Evolutionary conservation across 2,329 filamentous ascomycete genomes (phyloP).

Genomic region (Colletotrichum salicis): DNA sequence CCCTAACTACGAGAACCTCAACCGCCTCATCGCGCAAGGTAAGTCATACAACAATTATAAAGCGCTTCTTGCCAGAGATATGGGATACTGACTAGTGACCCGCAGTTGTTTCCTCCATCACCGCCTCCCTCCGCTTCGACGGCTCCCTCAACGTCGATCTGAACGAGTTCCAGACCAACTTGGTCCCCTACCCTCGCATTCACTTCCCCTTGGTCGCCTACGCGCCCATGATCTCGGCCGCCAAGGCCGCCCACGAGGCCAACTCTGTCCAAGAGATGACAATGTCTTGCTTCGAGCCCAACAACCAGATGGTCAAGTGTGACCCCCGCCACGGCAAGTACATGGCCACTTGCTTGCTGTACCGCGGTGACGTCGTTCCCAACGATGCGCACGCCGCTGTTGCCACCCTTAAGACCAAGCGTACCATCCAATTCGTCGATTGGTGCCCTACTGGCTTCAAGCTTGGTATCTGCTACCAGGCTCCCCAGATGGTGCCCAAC

Average conservation of each 20-base stretch:
- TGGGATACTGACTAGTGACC: constrained; percentile 38
- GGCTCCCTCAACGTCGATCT: constrained; percentile 99
- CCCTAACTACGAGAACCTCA: constrained; percentile 98
- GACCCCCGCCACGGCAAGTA: constrained; percentile 99
- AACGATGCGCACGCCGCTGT: constrained; percentile 94
- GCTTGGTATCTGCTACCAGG: constrained; percentile 99
- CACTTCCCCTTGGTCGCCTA: constrained; percentile 99
- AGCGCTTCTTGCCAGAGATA: constrained; percentile 15
- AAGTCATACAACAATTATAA: constrained; percentile 39
- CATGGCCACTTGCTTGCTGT: constrained; percentile 98
- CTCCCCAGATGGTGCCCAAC: constrained; percentile 94
- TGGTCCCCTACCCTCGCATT: constrained; percentile 98
- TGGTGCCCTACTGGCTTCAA: constrained; percentile 99
- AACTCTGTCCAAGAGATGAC: constrained; percentile 99
- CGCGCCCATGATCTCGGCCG: constrained; percentile 90
- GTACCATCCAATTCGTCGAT: constrained; percentile 98
- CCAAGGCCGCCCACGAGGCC: constrained; percentile 96
- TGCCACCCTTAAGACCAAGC: constrained; percentile 98
- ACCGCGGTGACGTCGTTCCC: constrained; percentile 97
- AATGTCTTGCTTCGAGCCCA: constrained; percentile 98
- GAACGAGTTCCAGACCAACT: constrained; percentile 99
- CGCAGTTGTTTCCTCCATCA: constrained; percentile 95
- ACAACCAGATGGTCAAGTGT: constrained; percentile 99
- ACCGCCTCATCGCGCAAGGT: constrained; percentile 98
- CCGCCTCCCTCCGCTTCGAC: constrained; percentile 97